phyloP scores from a whole-genome alignment of 768 basidiomycete genomes.

The Neoboletus magnificus region DNA sequence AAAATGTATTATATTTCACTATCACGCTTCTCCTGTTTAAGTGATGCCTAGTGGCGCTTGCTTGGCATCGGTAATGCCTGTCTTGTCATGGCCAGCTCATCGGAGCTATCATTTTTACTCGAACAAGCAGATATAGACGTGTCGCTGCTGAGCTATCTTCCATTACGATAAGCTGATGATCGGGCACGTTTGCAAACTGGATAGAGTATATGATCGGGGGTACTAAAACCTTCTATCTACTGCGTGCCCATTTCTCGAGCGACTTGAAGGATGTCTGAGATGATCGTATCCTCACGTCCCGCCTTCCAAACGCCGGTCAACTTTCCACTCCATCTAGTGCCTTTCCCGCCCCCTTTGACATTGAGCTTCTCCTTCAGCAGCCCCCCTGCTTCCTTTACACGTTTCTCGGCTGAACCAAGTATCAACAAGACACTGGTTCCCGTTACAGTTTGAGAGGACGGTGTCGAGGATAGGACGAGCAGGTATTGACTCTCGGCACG shows the following conservation, averaged over 20 bases:
- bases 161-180: no score
- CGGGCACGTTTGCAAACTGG: not conserved
- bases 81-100: not conserved
- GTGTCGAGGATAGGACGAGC: slow-evolving; percentile 59
- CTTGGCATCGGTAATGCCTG: not conserved
- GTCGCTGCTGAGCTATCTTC: not conserved
- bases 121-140: not conserved
- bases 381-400: slow-evolving; percentile 58
- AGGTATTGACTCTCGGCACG: slow-evolving; percentile 35
- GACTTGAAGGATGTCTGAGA: slow-evolving; percentile 18
- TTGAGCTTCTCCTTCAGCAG: slow-evolving; percentile 52
- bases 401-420: slow-evolving; percentile 56
- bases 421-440: slow-evolving; percentile 57
- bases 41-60: no score
- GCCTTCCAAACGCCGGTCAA: slow-evolving; percentile 43
- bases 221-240: not conserved
- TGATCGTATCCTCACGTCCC: slow-evolving; percentile 17
- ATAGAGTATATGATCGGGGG: no score
- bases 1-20: no score
- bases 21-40: no score
- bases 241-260: slow-evolving; percentile 8
- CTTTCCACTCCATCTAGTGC: slow-evolving; percentile 74
- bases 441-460: slow-evolving; percentile 48
- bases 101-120: not conserved
- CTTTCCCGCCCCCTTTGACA: slow-evolving; percentile 79